Conservation (phyloP, 2,329 filamentous ascomycete species). For the Diaporthe sp. region DNA sequence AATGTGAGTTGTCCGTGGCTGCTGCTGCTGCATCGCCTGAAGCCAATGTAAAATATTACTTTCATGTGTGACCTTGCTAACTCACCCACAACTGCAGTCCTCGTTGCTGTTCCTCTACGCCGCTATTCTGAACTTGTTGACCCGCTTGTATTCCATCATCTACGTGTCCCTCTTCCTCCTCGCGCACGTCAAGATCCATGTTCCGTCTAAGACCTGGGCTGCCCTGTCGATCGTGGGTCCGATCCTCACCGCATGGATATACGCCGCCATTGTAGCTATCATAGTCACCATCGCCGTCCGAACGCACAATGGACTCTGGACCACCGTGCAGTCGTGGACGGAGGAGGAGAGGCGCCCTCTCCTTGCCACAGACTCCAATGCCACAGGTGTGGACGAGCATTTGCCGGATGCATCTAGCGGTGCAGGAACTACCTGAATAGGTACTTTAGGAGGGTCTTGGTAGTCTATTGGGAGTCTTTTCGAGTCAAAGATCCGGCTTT, state of each 20-base stretch:
- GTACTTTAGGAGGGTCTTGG: neutral
- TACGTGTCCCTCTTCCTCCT: neutral
- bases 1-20: neutral
- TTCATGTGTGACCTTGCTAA: neutral
- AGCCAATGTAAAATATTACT: neutral
- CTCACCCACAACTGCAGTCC: conserved; percentile 1
- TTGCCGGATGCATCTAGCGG: neutral
- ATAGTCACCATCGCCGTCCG: neutral
- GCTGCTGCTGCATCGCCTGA: neutral
- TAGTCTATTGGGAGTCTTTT: neutral
- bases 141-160: neutral
- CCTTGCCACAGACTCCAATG: neutral
- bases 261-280: neutral
- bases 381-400: neutral
- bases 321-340: neutral
- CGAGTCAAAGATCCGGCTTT: neutral
- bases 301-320: neutral
- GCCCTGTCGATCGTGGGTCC: neutral
- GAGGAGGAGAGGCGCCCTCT: conserved; percentile 1
- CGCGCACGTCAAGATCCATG: neutral
- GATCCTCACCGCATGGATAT: neutral
- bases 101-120: neutral
- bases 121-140: neutral
- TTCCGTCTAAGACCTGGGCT: neutral
- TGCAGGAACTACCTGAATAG: neutral